These are phyloP conservation scores for Suillus fuscotomentosus DNA, from an alignment of 768 basidiomycete genomes.

Conservation along the genomic window DNA sequence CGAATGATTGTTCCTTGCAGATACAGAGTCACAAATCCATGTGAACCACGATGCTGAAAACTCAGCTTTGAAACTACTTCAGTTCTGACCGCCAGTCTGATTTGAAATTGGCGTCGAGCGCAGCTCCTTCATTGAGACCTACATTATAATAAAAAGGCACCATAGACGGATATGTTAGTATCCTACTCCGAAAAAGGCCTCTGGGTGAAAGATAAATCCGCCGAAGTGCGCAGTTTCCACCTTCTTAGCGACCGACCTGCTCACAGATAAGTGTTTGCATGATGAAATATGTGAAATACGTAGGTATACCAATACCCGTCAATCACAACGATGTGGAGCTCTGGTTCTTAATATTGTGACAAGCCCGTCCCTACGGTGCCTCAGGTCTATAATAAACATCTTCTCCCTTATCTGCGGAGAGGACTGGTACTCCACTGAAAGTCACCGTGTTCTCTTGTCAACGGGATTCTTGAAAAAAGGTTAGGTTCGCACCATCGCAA, in stretches of 20 bases:
- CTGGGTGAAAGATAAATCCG: background rate
- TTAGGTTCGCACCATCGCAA: constrained; percentile 1
- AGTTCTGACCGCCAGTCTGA: background rate
- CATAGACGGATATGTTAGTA: background rate
- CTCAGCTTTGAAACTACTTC: background rate
- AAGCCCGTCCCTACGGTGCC: background rate
- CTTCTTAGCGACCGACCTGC: background rate
- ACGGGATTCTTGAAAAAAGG: background rate
- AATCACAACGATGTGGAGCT: background rate
- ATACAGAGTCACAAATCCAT: background rate
- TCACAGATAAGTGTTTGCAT: background rate
- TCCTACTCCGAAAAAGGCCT: background rate
- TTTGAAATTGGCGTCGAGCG: background rate
- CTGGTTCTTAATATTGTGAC: background rate
- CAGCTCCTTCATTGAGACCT: background rate
- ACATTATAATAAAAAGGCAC: background rate
- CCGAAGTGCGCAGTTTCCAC: background rate
- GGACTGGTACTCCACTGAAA: background rate
- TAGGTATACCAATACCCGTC: background rate
- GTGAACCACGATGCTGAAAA: background rate
- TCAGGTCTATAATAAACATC: background rate
- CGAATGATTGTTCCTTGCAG: background rate
- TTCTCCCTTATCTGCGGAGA: background rate
- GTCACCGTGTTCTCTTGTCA: background rate
- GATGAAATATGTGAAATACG: background rate